Base-by-base conservation (phyloP, 1,284 basidiomycete species). In the Rhizopogon parksii region DNA sequence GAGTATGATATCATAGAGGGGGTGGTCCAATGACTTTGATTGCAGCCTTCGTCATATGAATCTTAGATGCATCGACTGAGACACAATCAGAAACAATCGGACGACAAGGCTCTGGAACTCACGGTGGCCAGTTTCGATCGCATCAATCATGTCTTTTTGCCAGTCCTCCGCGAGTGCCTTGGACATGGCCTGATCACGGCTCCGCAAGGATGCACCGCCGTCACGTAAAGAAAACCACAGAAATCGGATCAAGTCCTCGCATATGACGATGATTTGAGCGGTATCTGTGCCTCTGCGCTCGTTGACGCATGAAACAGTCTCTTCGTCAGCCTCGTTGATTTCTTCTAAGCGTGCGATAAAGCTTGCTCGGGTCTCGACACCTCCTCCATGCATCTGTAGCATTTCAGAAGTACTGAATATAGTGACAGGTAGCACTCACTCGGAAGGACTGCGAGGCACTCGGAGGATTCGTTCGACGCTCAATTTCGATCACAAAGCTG, bases 161-260 rank as follows among this genome's bases (percentile, higher is more conserved):
- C 65, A 69, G n/a, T 56, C 49, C 47, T 61, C 52, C 40, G 62
- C 34, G 35, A 54, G 50, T 5, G 51, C 47, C 24, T 52, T 56
- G 45, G 62, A 62, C 7, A 61, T 0, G 6, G 25, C 51, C 24
- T 42, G 46, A 21, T 62, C 60, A 7, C 49, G 34, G 27, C 50
- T 48, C 37, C 60, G 58, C 25, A 57, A 36, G 1, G 47, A 49
- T 25, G 62, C 61, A 3, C 63, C 60, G 6, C 60, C 59, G 40
- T 68, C 61, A 2, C 60, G 57, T 4, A 66, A 45, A 19, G 66
- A 67, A 45, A 60, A 65, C 65, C 60, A 68, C 21, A 68, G 40
- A 15, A 68, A 51, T 12, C 66, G 62, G 14, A 61, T 46, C 17
- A 65, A 11, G 30, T 57, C 58, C 46, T 60, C 59, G 11, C 60